Percentiles rank a stretch among this genome's conserved stretches.
phyloP scores from a whole-genome alignment of 768 basidiomycete genomes.

The Hebeloma cylindrosporum region DNA sequence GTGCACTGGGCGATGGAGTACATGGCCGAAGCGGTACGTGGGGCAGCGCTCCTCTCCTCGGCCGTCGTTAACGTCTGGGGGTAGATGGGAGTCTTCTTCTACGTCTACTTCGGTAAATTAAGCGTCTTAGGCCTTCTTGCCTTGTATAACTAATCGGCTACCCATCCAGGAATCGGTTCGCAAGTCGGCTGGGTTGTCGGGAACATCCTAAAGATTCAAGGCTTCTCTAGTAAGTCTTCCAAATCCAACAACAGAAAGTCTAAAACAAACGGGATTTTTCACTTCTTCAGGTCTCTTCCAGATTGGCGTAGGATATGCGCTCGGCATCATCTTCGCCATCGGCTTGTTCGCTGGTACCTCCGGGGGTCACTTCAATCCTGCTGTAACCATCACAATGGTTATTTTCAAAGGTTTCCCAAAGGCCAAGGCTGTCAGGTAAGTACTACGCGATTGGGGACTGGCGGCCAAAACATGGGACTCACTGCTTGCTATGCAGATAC shows the following conservation, averaged over 20 bases:
- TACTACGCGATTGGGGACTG: neutral
- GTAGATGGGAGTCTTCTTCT: conserved; percentile 63
- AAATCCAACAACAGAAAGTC: neutral
- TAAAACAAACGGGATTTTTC: conserved; percentile 3
- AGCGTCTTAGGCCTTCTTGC: neutral
- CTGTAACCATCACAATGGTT: conserved; percentile 52
- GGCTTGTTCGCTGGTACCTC: conserved; percentile 51
- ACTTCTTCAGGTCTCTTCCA: conserved; percentile 47
- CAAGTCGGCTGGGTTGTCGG: conserved; percentile 51
- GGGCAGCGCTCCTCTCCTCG: neutral
- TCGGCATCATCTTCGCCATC: conserved; percentile 62
- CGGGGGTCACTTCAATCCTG: conserved; percentile 67
- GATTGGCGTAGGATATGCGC: conserved; percentile 56
- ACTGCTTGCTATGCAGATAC: conserved; percentile 42
- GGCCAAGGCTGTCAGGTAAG: conserved; percentile 50
- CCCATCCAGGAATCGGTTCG: conserved; percentile 49
- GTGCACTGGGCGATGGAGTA: conserved; percentile 58
- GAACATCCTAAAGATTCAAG: conserved; percentile 36
- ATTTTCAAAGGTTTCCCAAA: conserved; percentile 57
- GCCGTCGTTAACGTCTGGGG: neutral
- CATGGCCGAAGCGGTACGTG: conserved; percentile 58
- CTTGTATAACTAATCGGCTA: neutral
- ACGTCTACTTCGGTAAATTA: conserved; percentile 48
- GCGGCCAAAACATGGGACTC: neutral
- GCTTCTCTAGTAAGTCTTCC: conserved; percentile 49